Evolutionary conservation across 176 grass and related monocot species (phyloP).

Genomic region (Oryza glumipatula): DNA sequence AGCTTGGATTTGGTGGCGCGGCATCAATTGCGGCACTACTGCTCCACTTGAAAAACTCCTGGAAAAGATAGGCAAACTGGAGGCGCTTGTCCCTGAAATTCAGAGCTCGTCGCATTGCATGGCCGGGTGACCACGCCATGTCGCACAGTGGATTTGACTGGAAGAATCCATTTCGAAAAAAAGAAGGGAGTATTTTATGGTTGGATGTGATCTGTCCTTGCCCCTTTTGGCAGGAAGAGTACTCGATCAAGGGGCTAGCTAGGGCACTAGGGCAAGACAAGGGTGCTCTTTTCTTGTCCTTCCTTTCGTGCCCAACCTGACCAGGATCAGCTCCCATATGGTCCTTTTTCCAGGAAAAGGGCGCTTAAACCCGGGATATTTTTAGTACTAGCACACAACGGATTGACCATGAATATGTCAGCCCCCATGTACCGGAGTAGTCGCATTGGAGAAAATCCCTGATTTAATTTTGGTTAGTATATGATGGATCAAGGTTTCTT

Average conservation of each 20-base stretch:
- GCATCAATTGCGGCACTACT: neutral
- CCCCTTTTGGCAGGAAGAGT: neutral
- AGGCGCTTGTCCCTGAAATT: constrained; percentile 11
- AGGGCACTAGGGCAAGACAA: neutral
- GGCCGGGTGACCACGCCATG: constrained; percentile 31
- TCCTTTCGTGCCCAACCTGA: neutral
- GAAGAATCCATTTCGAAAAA: neutral
- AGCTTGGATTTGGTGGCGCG: neutral
- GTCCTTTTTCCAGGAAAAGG: neutral
- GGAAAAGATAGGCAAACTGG: neutral
- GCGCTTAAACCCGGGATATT: neutral
- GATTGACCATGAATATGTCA: neutral
- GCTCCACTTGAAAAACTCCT: neutral
- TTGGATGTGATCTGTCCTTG: constrained; percentile 28
- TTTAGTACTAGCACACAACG: too few relatives aligned
- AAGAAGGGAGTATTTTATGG: constrained; percentile 3
- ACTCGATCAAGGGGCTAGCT: neutral
- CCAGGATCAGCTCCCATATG: constrained; percentile 15
- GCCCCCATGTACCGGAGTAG: too few relatives aligned
- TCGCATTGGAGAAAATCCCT: neutral
- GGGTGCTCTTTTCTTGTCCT: neutral
- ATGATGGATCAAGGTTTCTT: constrained; percentile 17
- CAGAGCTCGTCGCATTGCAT: constrained; percentile 23
- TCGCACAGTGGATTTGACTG: constrained; percentile 21
- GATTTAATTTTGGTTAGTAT: neutral